Conservation (phyloP, 495 filamentous ascomycete genomes). For the Friedmanniomyces simplex region DNA sequence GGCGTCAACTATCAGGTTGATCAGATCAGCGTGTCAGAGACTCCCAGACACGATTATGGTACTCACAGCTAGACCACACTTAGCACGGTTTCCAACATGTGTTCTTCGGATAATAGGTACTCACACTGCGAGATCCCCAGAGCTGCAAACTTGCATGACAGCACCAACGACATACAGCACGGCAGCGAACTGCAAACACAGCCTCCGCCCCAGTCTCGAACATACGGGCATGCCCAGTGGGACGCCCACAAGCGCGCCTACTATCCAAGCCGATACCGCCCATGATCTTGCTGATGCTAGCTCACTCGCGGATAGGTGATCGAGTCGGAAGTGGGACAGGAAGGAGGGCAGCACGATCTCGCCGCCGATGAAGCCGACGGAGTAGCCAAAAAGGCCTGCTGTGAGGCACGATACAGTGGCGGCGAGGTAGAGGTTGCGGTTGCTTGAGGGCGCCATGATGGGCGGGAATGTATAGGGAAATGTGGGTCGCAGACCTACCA, state of each 20-base stretch:
- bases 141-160: constrained; percentile 2
- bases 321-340: constrained; percentile 11
- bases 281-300: constrained; percentile 9
- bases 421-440: constrained; percentile 8
- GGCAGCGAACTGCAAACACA: constrained; percentile 3
- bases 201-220: background rate
- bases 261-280: background rate
- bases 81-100: too few relatives aligned
- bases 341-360: constrained; percentile 14
- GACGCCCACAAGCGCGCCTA: constrained; percentile 8
- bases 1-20: too few relatives aligned
- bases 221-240: constrained; percentile 1
- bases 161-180: constrained; percentile 8
- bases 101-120: background rate
- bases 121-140: background rate
- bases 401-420: constrained; percentile 3
- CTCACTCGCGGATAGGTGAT: background rate
- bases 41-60: background rate
- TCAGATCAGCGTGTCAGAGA: background rate
- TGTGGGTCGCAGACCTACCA: too few relatives aligned
- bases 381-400: constrained; percentile 12
- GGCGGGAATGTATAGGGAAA: too few relatives aligned
- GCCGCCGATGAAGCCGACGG: constrained; percentile 17
- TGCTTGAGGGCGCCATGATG: background rate
- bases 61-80: background rate